Evolutionary conservation across 306 rosid species (phyloP), one percentile per base, ranked within the genome.

Genomic region (Vigna nakashimae): DNA sequence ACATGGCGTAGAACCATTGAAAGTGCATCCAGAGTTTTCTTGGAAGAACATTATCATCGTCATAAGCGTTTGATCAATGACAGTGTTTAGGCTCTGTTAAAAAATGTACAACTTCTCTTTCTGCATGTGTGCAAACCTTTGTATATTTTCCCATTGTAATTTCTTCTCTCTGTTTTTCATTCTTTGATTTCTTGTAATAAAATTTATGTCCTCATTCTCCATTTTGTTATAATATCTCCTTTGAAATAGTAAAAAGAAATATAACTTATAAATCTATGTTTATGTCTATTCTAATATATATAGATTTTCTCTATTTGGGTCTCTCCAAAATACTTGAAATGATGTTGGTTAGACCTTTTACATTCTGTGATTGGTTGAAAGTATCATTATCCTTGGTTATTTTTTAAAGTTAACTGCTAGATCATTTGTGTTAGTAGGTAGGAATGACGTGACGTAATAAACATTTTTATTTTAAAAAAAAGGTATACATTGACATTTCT

Each of bases 41-140:
- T 89, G 71, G 98, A 92, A 83, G 92, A 87, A 74, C 98, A 95
- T 73, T 95, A 91, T 82, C 84, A 92, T 78, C 76, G 89, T 58
- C 97, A 95, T 77, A 90, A 79, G 88, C 97, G 91, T 82, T 80
- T 92, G 87, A 89, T 88, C 79, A 92, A 73, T 82, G 97, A 95
- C 63, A 58, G 80, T 81, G 94, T 86, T 75, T 91, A 90, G 78
- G n/a, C 46, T 58, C 50, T 53, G 32, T 46, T 46, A n/a, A 49
- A 14, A 20, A 75, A 13, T 48, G 10, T 42, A 6, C 53, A 52
- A 43, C 36, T n/a, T 64, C 26, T 51, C 22, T 70, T 34, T 34
- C 38, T 34, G 38, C 38, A 34, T 5, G 7, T 34, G 7, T 34
- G 36, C 28, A 26, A 26, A 26, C 28, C 28, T 26, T 26, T 74